These are phyloP conservation scores for Schizophyllum amplum DNA, from an alignment of 1,284 basidiomycete genomes.

Conservation along the genomic window DNA sequence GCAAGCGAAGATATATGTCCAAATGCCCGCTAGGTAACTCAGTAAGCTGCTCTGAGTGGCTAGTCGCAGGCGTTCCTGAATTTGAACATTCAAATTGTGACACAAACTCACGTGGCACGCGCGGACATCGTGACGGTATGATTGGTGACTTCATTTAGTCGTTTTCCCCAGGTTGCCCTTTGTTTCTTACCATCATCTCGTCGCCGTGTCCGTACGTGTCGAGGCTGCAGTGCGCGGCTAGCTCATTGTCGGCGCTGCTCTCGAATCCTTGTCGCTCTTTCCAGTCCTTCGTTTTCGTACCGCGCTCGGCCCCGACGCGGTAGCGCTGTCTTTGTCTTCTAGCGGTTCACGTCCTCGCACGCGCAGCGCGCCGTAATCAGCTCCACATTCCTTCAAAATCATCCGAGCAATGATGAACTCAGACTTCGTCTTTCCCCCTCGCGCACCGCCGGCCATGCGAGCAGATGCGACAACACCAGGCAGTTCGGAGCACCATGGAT, in stretches of 20 bases:
- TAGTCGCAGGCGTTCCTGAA: too few species aligned
- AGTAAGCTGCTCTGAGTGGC: too few species aligned
- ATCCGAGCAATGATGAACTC: slow-evolving; percentile 18
- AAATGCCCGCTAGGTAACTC: too few species aligned
- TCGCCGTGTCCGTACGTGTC: not conserved
- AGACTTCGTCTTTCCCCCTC: slow-evolving; percentile 23
- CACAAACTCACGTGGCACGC: too few species aligned
- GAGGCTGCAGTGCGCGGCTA: not conserved
- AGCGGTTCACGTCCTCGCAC: not conserved
- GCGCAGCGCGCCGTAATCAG: slow-evolving; percentile 9
- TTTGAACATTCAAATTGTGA: too few species aligned
- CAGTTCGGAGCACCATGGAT: not conserved
- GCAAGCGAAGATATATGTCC: too few species aligned
- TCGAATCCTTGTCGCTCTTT: slow-evolving; percentile 6
- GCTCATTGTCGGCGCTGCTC: slow-evolving; percentile 12
- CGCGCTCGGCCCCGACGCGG: not conserved
- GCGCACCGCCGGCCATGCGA: slow-evolving; percentile 16
- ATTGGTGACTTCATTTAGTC: too few species aligned
- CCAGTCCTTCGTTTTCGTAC: not conserved
- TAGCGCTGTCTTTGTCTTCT: not conserved
- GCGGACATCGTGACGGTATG: too few species aligned
- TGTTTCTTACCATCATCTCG: not conserved
- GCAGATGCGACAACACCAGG: slow-evolving; percentile 8
- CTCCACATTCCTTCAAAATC: slow-evolving; percentile 3
- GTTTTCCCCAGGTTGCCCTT: not conserved